Base-by-base conservation (phyloP, 2,329 filamentous ascomycete species). In the Pleoardoris graminearum region DNA sequence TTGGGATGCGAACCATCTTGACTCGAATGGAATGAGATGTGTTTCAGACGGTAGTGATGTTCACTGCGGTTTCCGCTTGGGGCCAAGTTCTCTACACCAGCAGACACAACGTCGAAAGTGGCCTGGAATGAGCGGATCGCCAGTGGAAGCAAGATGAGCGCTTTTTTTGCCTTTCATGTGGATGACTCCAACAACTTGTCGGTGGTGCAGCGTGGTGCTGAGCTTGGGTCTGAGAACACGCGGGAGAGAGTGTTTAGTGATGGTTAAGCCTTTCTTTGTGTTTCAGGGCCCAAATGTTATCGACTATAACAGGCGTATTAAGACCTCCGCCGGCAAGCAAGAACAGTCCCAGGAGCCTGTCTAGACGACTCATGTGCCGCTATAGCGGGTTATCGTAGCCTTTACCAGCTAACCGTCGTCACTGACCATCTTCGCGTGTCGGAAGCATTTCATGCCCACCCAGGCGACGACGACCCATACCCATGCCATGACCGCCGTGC, bases 401-500 rank as follows among this genome's bases (percentile, higher is more conserved):
- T 27, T 29, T 21, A 37, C 7, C 23, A 39, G 48, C 52, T 69
- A 71, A 27, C 65, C 63, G 44, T 84, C 82, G 32, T 84, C 82
- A 17, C 80, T 81, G 39, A 81, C 90, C 68, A 97, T 95, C 77
- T 96, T 96, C 29, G 94, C 93, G 79, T 99, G 94, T 63, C 92
- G 86, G 70, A 99, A 99, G 74, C 97, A 97, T 73, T 99, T 99
- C 93, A 99, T 97, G 21, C 94, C 94, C 43, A 97, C 88, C 94
- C 94, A 99, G 10, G 95, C 94, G 52, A 95, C 87, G 11, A 96
- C 85, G 16, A 97, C 94, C 94, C 94, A 99, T 5, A 97, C 91
- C 94, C 94, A 99, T 16, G 92, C 91, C 90, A 99, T 97, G 23
- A 99, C 90, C 3, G 92, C 87, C 3, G 93, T 97, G 61, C 97